Percentiles rank a stretch among this genome's conserved stretches.
Evolutionary conservation across 352 stramenopile genomes (phyloP).

Genomic region (Phytophthora pini): DNA sequence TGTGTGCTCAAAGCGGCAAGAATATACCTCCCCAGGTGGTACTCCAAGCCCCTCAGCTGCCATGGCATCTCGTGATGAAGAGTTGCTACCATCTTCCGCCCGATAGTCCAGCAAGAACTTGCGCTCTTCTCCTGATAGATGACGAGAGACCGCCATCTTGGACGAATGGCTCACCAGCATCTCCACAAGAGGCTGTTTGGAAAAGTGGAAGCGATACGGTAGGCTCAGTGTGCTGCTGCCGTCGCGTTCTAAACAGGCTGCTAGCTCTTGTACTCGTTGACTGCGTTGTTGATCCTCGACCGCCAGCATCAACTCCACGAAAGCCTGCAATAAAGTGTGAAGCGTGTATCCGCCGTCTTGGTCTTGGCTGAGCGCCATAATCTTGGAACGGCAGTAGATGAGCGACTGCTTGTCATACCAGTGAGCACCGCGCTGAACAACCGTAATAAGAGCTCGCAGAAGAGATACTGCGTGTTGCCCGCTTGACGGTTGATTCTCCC

Average conservation of each 20-base stretch:
- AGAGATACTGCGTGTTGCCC: constrained; percentile 64
- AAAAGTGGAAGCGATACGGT: constrained; percentile 82
- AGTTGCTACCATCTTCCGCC: constrained; percentile 42
- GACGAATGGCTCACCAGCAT: constrained; percentile 86
- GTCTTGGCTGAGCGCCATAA: constrained; percentile 84
- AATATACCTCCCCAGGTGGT: constrained; percentile 45
- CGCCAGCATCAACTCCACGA: constrained; percentile 86
- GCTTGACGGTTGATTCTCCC: constrained; percentile 62
- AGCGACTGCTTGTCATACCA: constrained; percentile 80
- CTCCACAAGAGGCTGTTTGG: constrained; percentile 63
- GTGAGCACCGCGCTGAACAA: constrained; percentile 64
- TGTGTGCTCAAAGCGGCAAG: constrained; percentile 86
- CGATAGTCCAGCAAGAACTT: constrained; percentile 80
- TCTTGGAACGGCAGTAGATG: constrained; percentile 87
- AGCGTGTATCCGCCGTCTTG: constrained; percentile 82
- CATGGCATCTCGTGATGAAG: constrained; percentile 19
- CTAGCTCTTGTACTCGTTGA: constrained; percentile 57
- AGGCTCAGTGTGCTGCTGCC: constrained; percentile 52
- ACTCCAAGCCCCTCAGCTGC: constrained; percentile 26
- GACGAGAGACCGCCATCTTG: constrained; percentile 76
- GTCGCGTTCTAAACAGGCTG: constrained; percentile 61
- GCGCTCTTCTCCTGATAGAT: constrained; percentile 78
- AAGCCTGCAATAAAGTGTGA: constrained; percentile 74
- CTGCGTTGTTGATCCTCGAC: constrained; percentile 77
- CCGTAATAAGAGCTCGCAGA: constrained; percentile 66